Base-by-base conservation (phyloP, 148 eudicot species). In the Rhododendron mucronatum region DNA sequence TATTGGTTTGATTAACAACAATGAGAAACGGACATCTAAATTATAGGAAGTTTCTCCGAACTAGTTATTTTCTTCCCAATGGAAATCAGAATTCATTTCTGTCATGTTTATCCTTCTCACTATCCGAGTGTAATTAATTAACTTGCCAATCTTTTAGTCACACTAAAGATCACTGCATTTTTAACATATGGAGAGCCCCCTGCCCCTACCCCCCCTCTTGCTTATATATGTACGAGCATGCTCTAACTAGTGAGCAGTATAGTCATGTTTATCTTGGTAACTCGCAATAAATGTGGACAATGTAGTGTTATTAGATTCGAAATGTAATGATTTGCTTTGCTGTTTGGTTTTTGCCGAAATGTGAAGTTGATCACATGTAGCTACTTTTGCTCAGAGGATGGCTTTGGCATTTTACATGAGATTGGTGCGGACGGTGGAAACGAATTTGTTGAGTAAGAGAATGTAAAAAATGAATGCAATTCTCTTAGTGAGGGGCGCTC, bases 351-450 rank as follows among this genome's bases (percentile, higher is more conserved):
- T 14, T 39, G 73, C 35, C 20, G 35, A 76, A 84, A 35, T 63
- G 47, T 74, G 84, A 74, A 83, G 82, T 80, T 89, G 73, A 79
- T 16, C 78, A 41, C 74, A 55, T 84, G 59, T 41, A 51, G 59
- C 44, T 85, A 84, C 50, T 91, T 87, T 26, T 76, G 37, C 47
- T 80, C 90, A 93, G 97, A 87, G 85, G 85, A 86, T 85, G 82
- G 80, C 65, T 87, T 84, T 37, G 89, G 59, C 37, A 82, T 86
- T 47, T 76, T 75, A 30, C 61, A 73, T 10, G 57, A 74, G 41
- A 88, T 65, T 83, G 80, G 28, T 83, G 80, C 74, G 21, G 77
- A 85, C 23, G 87, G 83, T 71, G 86, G 81, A 77, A 80, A 76
- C 86, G 50, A 18, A 48, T 51, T 33, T 78, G 37, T 11, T 84